Conservation (phyloP, 2,329 filamentous ascomycete species). For the Sporothrix phasma region DNA sequence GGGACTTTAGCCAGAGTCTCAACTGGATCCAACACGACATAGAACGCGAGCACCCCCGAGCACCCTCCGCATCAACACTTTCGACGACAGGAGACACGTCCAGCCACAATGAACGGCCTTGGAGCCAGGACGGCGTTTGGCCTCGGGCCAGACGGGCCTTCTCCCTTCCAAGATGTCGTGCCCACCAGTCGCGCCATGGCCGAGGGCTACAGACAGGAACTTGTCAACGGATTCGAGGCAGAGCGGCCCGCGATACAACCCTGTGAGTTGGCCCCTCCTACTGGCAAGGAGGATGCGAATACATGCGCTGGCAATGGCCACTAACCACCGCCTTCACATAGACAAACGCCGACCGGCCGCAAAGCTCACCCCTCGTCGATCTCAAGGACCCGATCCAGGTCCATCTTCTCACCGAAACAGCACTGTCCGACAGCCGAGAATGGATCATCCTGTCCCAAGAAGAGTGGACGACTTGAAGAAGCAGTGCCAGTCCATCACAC, state of each 20-base stretch:
- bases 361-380: slow-evolving; percentile 49
- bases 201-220: slow-evolving; percentile 49
- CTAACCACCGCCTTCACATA: slow-evolving; percentile 21
- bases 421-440: slow-evolving; percentile 74
- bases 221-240: slow-evolving; percentile 43
- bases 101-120: slow-evolving; percentile 31
- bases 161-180: slow-evolving; percentile 26
- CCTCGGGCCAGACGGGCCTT: slow-evolving; percentile 27
- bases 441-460: slow-evolving; percentile 84
- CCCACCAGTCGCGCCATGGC: slow-evolving; percentile 42
- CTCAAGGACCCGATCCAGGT: slow-evolving; percentile 68
- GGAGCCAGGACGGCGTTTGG: slow-evolving; percentile 28
- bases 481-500: slow-evolving; percentile 60
- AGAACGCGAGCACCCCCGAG: not conserved
- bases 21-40: not conserved
- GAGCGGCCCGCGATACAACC: slow-evolving; percentile 46
- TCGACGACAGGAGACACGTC: not conserved
- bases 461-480: slow-evolving; percentile 89
- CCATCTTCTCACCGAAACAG: slow-evolving; percentile 88
- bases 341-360: slow-evolving; percentile 42
- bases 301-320: not conserved
- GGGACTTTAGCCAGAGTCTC: not conserved
- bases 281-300: not conserved
- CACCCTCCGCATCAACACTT: not conserved
- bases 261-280: slow-evolving; percentile 32